phyloP scores from a whole-genome alignment of 495 filamentous ascomycete species.

The Aspergillus wentii region DNA sequence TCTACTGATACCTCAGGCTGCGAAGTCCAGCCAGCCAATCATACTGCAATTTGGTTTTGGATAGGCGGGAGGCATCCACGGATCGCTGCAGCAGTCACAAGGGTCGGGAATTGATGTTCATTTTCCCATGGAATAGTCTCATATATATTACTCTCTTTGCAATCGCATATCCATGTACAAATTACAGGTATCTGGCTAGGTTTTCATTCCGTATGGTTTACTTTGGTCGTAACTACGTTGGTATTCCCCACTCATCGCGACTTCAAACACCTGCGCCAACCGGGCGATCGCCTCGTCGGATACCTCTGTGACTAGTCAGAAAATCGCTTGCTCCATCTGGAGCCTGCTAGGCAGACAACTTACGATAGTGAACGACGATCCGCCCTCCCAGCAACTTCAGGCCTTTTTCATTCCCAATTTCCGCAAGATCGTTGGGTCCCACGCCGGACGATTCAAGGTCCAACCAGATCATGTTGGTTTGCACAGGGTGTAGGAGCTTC shows the following conservation, averaged over 20 bases:
- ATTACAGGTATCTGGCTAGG: neutral
- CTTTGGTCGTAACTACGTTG: conserved; percentile 31
- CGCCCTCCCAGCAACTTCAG: conserved; percentile 33
- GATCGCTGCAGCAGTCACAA: neutral
- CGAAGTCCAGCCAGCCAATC: neutral
- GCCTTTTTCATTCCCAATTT: conserved; percentile 35
- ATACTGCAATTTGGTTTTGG: too few species aligned
- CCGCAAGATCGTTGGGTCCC: conserved; percentile 36
- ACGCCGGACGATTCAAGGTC: conserved; percentile 56
- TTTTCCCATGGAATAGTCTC: too few species aligned
- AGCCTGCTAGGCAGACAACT: conserved; percentile 13
- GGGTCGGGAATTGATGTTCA: too few species aligned
- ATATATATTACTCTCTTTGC: too few species aligned
- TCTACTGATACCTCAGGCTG: conserved; percentile 7
- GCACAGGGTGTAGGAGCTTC: conserved; percentile 37
- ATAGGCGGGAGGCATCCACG: conserved; percentile 1
- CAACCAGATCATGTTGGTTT: conserved; percentile 96
- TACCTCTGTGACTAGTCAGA: conserved; percentile 37
- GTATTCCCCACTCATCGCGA: conserved; percentile 32
- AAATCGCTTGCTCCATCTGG: conserved; percentile 1
- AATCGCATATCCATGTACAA: too few species aligned
- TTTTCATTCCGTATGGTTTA: conserved; percentile 35
- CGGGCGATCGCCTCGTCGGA: conserved; percentile 37
- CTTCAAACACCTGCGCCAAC: conserved; percentile 37
- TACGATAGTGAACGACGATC: conserved; percentile 45